phyloP scores from a whole-genome alignment of 495 filamentous ascomycete genomes.

The Penicillium ucsense region DNA sequence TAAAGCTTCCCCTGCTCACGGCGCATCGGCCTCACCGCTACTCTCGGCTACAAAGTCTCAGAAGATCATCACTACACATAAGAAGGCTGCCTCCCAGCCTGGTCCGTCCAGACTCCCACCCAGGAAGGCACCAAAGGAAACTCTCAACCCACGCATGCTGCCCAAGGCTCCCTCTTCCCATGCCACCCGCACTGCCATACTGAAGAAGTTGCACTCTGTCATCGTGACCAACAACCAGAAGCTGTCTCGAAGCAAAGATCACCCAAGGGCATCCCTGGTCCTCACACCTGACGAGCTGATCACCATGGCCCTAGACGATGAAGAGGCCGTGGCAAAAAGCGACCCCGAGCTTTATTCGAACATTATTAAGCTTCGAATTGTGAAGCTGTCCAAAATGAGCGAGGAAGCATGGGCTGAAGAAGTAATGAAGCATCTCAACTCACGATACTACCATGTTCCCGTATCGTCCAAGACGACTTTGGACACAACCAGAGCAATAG shows the following conservation, averaged over 20 bases:
- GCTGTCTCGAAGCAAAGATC: conserved; percentile 38
- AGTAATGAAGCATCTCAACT: conserved; percentile 30
- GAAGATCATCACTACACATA: conserved; percentile 1
- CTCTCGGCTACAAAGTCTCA: conserved; percentile 5
- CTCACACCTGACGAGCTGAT: conserved; percentile 64
- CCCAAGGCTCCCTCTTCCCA: conserved; percentile 61
- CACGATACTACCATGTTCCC: conserved; percentile 31
- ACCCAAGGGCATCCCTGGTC: conserved; percentile 46
- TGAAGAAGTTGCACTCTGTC: conserved; percentile 66
- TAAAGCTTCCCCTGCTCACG: conserved; percentile 12
- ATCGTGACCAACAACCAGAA: conserved; percentile 60
- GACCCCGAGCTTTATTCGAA: conserved; percentile 65
- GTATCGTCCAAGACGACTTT: conserved; percentile 1
- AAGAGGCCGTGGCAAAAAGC: conserved; percentile 63
- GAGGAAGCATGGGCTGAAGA: conserved; percentile 53
- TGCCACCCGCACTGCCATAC: conserved; percentile 51
- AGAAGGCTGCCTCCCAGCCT: conserved; percentile 2
- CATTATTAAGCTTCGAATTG: conserved; percentile 68
- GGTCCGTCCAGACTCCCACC: conserved; percentile 15
- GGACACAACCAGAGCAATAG: conserved; percentile 28
- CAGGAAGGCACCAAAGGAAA: conserved; percentile 34
- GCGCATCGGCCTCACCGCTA: conserved; percentile 35
- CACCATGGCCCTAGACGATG: conserved; percentile 70
- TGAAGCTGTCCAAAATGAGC: conserved; percentile 62
- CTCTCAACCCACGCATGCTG: conserved; percentile 74